These are phyloP conservation scores for Leavenworthia alabamica DNA, from an alignment of 345 rosid species.

Conservation along the genomic window DNA sequence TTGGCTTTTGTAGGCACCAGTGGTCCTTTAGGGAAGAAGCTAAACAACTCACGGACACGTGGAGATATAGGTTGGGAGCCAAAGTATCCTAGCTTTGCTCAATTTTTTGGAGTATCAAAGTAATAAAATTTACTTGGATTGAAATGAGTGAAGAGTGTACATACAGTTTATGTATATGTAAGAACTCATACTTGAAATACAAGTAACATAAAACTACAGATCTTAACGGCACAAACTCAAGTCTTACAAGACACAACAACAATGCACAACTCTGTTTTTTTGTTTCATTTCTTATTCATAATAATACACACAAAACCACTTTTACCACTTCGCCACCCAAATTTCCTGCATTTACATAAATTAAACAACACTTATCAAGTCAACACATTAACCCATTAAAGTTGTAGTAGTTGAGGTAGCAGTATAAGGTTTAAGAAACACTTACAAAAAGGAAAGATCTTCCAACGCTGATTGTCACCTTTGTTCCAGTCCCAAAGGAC, in stretches of 20 bases:
- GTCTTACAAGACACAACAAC: constrained; percentile 12
- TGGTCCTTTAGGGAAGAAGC: constrained; percentile 79
- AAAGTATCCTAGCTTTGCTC: constrained; percentile 70
- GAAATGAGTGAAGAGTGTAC: neutral
- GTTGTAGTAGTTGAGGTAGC: no score
- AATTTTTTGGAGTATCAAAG: constrained; percentile 52
- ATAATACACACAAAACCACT: neutral
- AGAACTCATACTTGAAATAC: neutral
- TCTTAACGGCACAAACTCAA: constrained; percentile 13
- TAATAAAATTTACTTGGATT: constrained; percentile 17
- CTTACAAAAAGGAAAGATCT: constrained; percentile 65
- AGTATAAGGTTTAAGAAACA: constrained; percentile 6
- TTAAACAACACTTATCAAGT: neutral
- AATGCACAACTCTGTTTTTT: neutral
- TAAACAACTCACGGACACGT: constrained; percentile 73
- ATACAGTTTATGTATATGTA: neutral
- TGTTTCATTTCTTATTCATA: no score
- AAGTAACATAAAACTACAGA: neutral
- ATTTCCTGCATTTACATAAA: constrained; percentile 23
- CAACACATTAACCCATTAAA: neutral
- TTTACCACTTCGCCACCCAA: constrained; percentile 6
- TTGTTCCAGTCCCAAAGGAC: constrained; percentile 81
- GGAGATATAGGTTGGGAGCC: constrained; percentile 87
- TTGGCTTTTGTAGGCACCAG: constrained; percentile 54
- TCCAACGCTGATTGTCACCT: constrained; percentile 90